Base-by-base conservation (phyloP, 108 stramenopile genomes). In the Stephanodiscus minutulus region DNA sequence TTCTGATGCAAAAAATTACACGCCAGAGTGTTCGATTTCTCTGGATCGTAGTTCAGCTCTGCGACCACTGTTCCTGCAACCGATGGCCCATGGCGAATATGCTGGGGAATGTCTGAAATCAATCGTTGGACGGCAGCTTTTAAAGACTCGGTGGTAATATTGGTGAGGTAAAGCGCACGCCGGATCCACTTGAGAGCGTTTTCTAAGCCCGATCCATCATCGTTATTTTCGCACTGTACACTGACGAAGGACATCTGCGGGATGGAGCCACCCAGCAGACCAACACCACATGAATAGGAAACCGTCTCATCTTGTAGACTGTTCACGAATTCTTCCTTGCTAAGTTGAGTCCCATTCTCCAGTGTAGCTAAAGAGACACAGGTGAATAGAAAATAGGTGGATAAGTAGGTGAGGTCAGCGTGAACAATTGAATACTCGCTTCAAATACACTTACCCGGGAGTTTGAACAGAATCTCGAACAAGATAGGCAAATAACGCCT, bases 401-500 rank as follows among this genome's bases (percentile, higher is more conserved):
- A 11, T 11, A n/a, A n/a, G n/a, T n/a, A n/a, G 39, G 7, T 39
- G 39, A 8, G 7, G 8, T 39, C 39, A 39, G 11, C 11, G 39
- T 39, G 11, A 1, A n/a, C n/a, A n/a, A 8, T 39, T 8, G 39
- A 11, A 39, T 11, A 39, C 1, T 9, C 11, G 39, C 1, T 1
- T 11, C 39, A 39, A 39, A 1, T 39, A 8, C 0, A 8, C 39
- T 39, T 39, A 39, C 39, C 39, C 18, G 82, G 77, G 21, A 77
- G 58, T 64, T 82, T 82, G 48, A 78, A 79, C 3, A 82, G 59
- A 61, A 78, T 77, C 54, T 82, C 82, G n/a, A 64, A 49, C 56
- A 82, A 61, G 21, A 82, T 77, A 5, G 82, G 82, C 5, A 82
- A 41, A 59, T 79, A 79, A 31, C 66, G 20, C 18, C 82, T 59